Evolutionary conservation across 2,329 filamentous ascomycete genomes (phyloP), one percentile per base, ranked within the genome.

Genomic region (Cladorrhinum sp.): DNA sequence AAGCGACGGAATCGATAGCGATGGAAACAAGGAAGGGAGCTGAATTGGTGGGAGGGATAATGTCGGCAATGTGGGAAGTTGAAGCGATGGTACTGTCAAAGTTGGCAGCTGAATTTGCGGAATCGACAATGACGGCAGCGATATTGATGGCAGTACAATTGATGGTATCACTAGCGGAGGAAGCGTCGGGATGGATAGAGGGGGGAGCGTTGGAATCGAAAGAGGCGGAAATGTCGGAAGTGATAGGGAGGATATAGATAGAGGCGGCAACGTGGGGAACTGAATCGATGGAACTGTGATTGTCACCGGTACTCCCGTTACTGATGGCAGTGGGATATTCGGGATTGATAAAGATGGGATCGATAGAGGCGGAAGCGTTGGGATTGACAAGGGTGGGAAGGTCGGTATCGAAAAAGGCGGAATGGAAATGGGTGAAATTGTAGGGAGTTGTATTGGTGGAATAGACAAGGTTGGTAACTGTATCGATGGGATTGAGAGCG

Each of bases 71-170:
- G 24, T 58, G 5, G 56, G 56, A 3, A 58, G 13, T 29, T 29
- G 18, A 20, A 58, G n/a, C n/a, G n/a, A n/a, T n/a, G n/a, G n/a
- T n/a, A n/a, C n/a, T n/a, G n/a, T n/a, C n/a, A n/a, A 36, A 20
- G 24, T 58, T 12, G 56, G 56, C 8, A 58, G 13, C 32, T 29
- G 18, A 20, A 58, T 36, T 41, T n/a, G 29, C 10, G 56, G 56
- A 18, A 58, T 18, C 3, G 55, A 51, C 18, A 52, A 6, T 23
- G 23, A 20, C 8, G 56, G 56, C 24, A 55, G 36, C 22, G 53
- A 48, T 2, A 55, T 3, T 2, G 53, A 41, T 27, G 53, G 53
- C 7, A 55, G 24, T 8, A 36, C 8, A 18, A 55, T 6, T 2
- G 29, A 41, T 45, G 32, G 52, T 18, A 45, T 18, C 7, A 36